These are phyloP conservation scores for Dionaea muscipula DNA, from an alignment of 179 eudicot species.

Conservation along the genomic window DNA sequence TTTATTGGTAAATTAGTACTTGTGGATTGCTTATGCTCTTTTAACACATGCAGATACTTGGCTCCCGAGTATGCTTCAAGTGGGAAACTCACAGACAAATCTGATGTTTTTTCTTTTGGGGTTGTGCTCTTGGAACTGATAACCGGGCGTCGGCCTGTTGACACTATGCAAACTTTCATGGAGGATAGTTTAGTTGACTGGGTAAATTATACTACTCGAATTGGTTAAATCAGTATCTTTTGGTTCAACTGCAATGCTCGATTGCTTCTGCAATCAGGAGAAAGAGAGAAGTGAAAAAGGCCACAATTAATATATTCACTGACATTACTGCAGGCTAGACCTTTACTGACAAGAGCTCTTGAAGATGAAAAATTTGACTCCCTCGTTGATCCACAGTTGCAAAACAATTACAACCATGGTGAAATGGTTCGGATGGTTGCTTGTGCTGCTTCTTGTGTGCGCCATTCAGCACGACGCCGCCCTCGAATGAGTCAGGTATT, in stretches of 20 bases:
- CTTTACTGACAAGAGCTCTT: slow-evolving; percentile 34
- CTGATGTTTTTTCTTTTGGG: slow-evolving; percentile 96
- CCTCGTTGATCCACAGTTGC: slow-evolving; percentile 33
- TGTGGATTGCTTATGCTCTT: not conserved
- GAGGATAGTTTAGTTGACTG: slow-evolving; percentile 96
- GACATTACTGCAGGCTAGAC: slow-evolving; percentile 33
- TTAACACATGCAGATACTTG: slow-evolving; percentile 40
- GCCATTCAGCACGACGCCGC: slow-evolving; percentile 45
- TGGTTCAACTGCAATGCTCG: too few species aligned
- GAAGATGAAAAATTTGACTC: slow-evolving; percentile 39
- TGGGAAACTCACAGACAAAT: slow-evolving; percentile 87
- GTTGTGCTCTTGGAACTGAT: slow-evolving; percentile 89
- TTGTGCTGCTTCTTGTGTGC: slow-evolving; percentile 52
- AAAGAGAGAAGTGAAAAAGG: too few species aligned
- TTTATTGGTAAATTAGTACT: too few species aligned
- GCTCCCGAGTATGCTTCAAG: slow-evolving; percentile 97
- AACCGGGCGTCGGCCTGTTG: slow-evolving; percentile 80
- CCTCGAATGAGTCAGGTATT: slow-evolving; percentile 63
- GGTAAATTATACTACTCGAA: slow-evolving; percentile 54
- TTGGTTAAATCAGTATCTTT: too few species aligned
- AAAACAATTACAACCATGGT: slow-evolving; percentile 22
- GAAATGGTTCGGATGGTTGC: slow-evolving; percentile 55
- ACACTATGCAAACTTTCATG: slow-evolving; percentile 42
- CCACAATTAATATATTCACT: not conserved
- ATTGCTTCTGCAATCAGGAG: too few species aligned